Evolutionary conservation across 2,329 filamentous ascomycete species (phyloP).

Genomic region (Apiospora hydei): DNA sequence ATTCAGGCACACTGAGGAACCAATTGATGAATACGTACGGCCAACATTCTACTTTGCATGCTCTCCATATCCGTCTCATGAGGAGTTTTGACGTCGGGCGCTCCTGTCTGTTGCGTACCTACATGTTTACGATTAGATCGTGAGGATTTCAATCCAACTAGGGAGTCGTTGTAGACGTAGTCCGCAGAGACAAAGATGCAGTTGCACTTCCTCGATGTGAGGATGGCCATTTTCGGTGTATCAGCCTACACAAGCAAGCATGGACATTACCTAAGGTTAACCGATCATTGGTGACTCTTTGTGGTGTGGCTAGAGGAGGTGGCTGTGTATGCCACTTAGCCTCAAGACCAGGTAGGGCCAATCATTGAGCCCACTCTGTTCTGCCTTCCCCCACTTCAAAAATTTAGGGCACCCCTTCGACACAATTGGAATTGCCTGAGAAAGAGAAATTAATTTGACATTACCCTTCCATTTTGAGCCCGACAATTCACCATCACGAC

Average conservation of each 20-base stretch:
- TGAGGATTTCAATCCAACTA: background rate
- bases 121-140: background rate
- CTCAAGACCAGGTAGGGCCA: slow-evolving; percentile 10
- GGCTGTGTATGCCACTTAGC: background rate
- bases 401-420: slow-evolving; percentile 21
- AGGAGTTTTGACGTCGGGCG: background rate
- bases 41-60: background rate
- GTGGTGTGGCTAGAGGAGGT: background rate
- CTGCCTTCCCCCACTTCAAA: slow-evolving; percentile 17
- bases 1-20: background rate
- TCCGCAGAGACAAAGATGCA: background rate
- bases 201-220: background rate
- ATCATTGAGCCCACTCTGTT: slow-evolving; percentile 9
- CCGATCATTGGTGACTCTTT: slow-evolving; percentile 10
- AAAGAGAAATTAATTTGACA: slow-evolving; percentile 23
- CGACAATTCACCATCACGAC: slow-evolving; percentile 29
- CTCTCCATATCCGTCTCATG: no score
- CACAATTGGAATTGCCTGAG: slow-evolving; percentile 21
- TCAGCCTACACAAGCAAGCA: background rate
- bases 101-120: background rate
- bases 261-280: slow-evolving; percentile 1
- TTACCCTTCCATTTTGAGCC: slow-evolving; percentile 21
- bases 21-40: background rate
- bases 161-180: background rate
- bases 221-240: background rate